A percentile compares a stretch with the other conserved stretches of the same genome.
phyloP scores from a whole-genome alignment of 768 basidiomycete species.

The Gelatoporia subvermispora region DNA sequence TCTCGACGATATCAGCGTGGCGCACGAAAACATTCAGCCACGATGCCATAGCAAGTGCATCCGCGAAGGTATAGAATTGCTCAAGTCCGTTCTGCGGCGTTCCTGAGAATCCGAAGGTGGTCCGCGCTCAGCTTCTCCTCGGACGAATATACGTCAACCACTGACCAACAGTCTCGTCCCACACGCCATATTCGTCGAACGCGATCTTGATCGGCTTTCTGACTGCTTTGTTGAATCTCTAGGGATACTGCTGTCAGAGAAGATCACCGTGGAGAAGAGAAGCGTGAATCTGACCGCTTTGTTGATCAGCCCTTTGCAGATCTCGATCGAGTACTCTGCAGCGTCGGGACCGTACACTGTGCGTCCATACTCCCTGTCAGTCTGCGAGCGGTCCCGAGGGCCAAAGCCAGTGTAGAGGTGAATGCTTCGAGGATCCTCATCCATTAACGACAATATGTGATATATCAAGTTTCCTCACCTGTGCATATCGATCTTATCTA shows the following conservation, averaged over 20 bases:
- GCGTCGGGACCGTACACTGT: constrained; percentile 20
- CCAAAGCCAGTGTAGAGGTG: constrained; percentile 22
- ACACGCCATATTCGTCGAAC: constrained; percentile 22
- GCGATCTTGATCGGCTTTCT: constrained; percentile 18
- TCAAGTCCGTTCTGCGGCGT: constrained; percentile 19
- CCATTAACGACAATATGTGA: background rate
- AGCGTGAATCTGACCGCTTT: constrained; percentile 13
- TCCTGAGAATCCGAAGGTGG: background rate
- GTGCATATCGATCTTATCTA: constrained; percentile 19
- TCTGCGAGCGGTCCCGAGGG: constrained; percentile 16
- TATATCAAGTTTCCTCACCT: constrained; percentile 6
- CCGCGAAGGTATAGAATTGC: constrained; percentile 19
- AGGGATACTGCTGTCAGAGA: too few relatives aligned
- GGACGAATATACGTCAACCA: background rate
- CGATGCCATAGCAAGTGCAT: constrained; percentile 42
- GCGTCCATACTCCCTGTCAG: constrained; percentile 17
- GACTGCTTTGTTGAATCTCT: constrained; percentile 17
- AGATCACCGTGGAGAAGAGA: background rate
- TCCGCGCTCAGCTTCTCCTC: too few relatives aligned
- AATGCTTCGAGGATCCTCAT: constrained; percentile 6
- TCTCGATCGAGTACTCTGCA: constrained; percentile 21
- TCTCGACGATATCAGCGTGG: constrained; percentile 53
- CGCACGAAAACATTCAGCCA: constrained; percentile 61
- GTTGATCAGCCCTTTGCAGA: constrained; percentile 18
- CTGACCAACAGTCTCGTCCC: constrained; percentile 23